Evolutionary conservation across 306 rosid genomes (phyloP).

Genomic region (Glycine soja): DNA sequence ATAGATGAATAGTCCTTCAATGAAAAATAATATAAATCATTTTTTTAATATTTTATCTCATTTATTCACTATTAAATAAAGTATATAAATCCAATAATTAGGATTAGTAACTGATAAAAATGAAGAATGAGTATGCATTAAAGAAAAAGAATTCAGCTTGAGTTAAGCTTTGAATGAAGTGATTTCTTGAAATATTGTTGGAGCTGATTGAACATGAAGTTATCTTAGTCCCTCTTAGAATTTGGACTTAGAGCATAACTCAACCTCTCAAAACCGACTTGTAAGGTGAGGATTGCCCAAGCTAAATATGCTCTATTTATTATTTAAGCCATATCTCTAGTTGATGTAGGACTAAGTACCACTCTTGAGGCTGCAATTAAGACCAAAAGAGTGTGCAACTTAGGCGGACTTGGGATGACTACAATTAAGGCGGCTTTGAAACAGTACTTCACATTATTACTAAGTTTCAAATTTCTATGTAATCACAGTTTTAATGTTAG

Average conservation of each 20-base stretch:
- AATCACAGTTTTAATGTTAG: background rate
- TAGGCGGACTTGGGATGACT: background rate
- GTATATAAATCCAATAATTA: background rate
- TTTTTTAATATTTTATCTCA: background rate
- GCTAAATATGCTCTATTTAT: background rate
- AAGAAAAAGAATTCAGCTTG: background rate
- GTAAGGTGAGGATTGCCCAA: background rate
- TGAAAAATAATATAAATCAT: background rate
- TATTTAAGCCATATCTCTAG: background rate
- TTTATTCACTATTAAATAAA: background rate
- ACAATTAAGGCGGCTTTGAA: background rate
- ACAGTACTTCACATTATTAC: background rate
- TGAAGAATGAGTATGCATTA: background rate
- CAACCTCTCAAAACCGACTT: background rate
- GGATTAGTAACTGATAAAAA: background rate
- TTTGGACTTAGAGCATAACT: background rate
- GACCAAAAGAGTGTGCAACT: background rate
- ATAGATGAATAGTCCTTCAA: background rate
- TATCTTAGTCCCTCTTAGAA: too few species aligned
- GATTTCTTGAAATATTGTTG: constrained; percentile 3
- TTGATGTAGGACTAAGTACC: background rate
- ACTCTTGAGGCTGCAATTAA: background rate
- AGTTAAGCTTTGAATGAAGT: background rate
- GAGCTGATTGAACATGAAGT: background rate
- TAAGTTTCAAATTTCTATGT: background rate